Conservation (phyloP, 1,284 basidiomycete species). For the Ustilago nuda region DNA sequence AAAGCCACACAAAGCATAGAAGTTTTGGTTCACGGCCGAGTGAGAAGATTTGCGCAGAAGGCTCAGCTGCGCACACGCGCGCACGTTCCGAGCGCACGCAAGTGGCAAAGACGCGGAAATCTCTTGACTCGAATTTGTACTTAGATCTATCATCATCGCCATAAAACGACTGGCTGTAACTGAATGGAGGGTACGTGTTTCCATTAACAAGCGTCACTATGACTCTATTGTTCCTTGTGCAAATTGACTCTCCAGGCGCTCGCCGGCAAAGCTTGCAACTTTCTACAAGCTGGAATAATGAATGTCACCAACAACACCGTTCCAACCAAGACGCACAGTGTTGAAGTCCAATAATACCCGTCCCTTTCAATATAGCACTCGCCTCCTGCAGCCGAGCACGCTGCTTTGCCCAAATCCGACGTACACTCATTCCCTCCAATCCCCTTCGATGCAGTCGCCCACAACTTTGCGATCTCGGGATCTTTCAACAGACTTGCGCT, state of each 20-base stretch:
- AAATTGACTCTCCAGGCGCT: slow-evolving; percentile 61
- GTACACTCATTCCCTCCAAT: slow-evolving; percentile 57
- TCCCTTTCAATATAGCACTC: slow-evolving; percentile 85
- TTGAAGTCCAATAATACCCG: slow-evolving; percentile 90
- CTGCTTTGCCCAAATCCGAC: slow-evolving; percentile 76
- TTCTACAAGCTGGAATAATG: slow-evolving; percentile 85
- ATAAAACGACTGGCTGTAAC: no score
- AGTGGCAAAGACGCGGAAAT: no score
- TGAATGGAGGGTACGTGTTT: not conserved
- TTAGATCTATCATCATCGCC: no score
- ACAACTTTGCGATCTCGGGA: slow-evolving; percentile 40
- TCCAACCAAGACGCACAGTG: slow-evolving; percentile 82
- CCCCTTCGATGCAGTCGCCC: slow-evolving; percentile 34
- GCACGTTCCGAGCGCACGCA: no score
- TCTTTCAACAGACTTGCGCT: slow-evolving; percentile 35
- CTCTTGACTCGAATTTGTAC: no score
- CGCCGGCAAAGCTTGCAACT: slow-evolving; percentile 75
- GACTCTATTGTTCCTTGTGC: slow-evolving; percentile 14
- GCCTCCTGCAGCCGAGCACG: slow-evolving; percentile 82
- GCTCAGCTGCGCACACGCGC: no score
- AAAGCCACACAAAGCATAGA: no score
- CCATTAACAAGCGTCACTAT: not conserved
- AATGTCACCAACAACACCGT: slow-evolving; percentile 79
- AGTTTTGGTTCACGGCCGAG: no score
- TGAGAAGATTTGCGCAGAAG: no score